A percentile compares a stretch with the other conserved stretches of the same genome.
phyloP scores from a whole-genome alignment of 306 rosid species.

The Biancaea sappan region DNA sequence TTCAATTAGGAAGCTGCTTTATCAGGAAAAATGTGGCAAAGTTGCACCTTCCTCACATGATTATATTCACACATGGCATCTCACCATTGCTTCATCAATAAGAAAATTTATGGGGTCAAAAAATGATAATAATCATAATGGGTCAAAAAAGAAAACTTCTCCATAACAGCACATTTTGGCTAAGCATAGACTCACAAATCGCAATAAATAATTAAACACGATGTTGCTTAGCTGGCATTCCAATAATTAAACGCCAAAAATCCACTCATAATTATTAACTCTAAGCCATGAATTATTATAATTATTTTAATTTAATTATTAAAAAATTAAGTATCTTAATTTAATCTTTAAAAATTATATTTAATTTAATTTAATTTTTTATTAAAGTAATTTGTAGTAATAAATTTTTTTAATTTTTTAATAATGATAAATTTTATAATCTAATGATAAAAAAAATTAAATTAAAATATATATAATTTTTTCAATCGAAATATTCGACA shows the following conservation, averaged over 20 bases:
- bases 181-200: conserved; percentile 35
- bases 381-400: too few species aligned
- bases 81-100: conserved; percentile 32
- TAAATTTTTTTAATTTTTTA: too few species aligned
- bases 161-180: conserved; percentile 52
- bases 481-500: too few species aligned
- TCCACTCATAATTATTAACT: conserved; percentile 25
- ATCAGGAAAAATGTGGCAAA: conserved; percentile 8
- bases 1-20: conserved; percentile 25
- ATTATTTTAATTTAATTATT: too few species aligned
- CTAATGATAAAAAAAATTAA: too few species aligned
- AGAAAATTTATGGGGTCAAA: conserved; percentile 1
- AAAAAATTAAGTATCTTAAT: too few species aligned
- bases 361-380: too few species aligned
- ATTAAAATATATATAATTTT: too few species aligned
- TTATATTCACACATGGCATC: conserved; percentile 42
- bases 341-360: too few species aligned
- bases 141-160: neutral
- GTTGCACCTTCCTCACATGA: conserved; percentile 36
- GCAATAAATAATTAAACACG: conserved; percentile 21
- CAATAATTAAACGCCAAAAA: conserved; percentile 57
- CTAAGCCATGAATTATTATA: too few species aligned
- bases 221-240: conserved; percentile 75
- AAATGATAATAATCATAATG: neutral
- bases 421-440: too few species aligned